These are phyloP conservation scores for Suillus decipiens DNA, from an alignment of 768 basidiomycete genomes.

Conservation along the genomic window DNA sequence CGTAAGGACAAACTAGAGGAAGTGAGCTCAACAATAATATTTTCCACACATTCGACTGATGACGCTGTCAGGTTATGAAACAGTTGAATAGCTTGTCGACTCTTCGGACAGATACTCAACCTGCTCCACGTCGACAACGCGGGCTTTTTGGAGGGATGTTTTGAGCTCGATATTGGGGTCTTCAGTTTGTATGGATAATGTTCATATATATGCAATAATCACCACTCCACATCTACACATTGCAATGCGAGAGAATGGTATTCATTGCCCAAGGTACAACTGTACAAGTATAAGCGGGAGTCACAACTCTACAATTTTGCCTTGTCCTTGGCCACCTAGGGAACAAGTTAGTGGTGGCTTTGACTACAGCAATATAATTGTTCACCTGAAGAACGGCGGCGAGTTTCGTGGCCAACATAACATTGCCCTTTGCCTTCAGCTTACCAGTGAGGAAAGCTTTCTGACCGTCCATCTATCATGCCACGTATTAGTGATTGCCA, in stretches of 20 bases:
- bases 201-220: conserved; percentile 20
- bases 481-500: background rate
- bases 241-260: background rate
- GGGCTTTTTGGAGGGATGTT: conserved; percentile 82
- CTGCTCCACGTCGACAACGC: conserved; percentile 69
- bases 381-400: conserved; percentile 77
- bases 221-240: conserved; percentile 17
- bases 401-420: conserved; percentile 94
- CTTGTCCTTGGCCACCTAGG: conserved; percentile 37
- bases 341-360: background rate
- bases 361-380: conserved; percentile 17
- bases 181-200: conserved; percentile 10
- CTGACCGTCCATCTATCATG: conserved; percentile 77
- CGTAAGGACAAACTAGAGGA: conserved; percentile 97
- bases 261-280: background rate
- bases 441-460: conserved; percentile 97
- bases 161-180: conserved; percentile 30
- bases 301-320: conserved; percentile 41
- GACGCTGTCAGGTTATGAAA: conserved; percentile 78
- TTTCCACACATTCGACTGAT: conserved; percentile 12
- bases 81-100: conserved; percentile 91
- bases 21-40: conserved; percentile 41
- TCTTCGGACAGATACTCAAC: conserved; percentile 79
- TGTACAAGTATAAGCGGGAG: conserved; percentile 19
- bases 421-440: conserved; percentile 88